phyloP scores from a whole-genome alignment of 495 filamentous ascomycete genomes.

The Aspergillus sclerotioniger region DNA sequence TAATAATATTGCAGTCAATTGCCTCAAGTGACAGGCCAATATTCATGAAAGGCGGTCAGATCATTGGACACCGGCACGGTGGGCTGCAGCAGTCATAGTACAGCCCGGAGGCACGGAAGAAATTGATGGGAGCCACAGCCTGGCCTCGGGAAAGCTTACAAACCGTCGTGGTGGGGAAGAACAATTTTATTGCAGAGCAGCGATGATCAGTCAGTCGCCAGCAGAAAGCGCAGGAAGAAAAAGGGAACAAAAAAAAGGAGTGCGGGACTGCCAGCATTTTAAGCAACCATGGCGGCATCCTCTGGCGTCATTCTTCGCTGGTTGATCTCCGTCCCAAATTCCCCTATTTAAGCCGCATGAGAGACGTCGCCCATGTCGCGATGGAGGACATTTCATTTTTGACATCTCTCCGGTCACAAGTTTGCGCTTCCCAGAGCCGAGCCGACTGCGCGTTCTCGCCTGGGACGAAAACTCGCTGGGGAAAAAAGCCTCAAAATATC shows the following conservation, averaged over 20 bases:
- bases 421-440: background rate
- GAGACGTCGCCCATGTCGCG: background rate
- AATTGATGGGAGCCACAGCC: background rate
- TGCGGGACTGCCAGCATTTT: background rate
- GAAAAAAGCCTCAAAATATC: slow-evolving; percentile 8
- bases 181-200: slow-evolving; percentile 1
- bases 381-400: background rate
- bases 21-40: slow-evolving; percentile 1
- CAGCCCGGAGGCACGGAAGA: slow-evolving; percentile 1
- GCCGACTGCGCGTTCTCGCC: background rate
- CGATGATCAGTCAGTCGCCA: slow-evolving; percentile 5
- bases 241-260: background rate
- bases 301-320: slow-evolving; percentile 8
- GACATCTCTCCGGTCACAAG: background rate
- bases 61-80: slow-evolving; percentile 19
- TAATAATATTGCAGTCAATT: no score
- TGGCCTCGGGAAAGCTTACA: background rate
- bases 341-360: background rate
- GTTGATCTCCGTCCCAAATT: background rate
- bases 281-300: slow-evolving; percentile 8
- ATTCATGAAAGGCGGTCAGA: slow-evolving; percentile 9
- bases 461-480: background rate
- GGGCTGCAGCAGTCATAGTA: slow-evolving; percentile 11
- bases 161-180: slow-evolving; percentile 3
- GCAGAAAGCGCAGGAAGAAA: background rate